These are phyloP conservation scores for Trichoderma breve DNA, from an alignment of 2,329 filamentous ascomycete genomes.

Conservation along the genomic window DNA sequence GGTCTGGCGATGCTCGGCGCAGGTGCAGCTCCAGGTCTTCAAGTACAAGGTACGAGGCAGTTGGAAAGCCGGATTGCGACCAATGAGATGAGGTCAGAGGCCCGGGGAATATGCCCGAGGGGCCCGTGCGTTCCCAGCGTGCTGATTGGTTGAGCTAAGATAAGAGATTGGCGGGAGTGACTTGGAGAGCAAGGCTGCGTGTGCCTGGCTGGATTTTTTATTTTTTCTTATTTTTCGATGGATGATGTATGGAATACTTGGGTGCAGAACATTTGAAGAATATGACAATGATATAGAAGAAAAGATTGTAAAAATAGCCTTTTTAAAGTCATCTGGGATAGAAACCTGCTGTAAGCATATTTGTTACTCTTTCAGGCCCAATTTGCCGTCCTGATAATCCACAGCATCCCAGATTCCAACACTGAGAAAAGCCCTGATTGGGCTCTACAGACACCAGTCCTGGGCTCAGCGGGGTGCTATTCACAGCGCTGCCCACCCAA, in stretches of 20 bases:
- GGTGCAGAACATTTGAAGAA: neutral
- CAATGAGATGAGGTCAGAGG: conserved; percentile 23
- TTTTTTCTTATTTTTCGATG: neutral
- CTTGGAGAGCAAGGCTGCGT: conserved; percentile 5
- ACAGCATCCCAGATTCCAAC: neutral
- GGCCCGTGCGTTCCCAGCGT: conserved; percentile 6
- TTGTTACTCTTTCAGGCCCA: neutral
- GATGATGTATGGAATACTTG: neutral
- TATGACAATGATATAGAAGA: neutral
- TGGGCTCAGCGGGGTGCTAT: conserved; percentile 7
- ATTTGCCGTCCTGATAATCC: neutral
- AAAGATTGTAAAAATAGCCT: neutral
- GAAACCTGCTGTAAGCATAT: neutral
- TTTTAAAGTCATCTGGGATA: neutral
- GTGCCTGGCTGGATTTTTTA: neutral
- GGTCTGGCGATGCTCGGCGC: conserved; percentile 17
- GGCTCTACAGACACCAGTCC: neutral
- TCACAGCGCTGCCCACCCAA: conserved; percentile 9
- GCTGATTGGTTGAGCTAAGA: conserved; percentile 6
- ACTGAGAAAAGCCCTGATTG: neutral
- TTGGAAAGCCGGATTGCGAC: conserved; percentile 17
- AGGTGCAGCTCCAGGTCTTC: conserved; percentile 11
- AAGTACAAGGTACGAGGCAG: conserved; percentile 8
- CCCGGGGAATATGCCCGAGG: conserved; percentile 11
- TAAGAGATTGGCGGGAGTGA: neutral